phyloP scores from a whole-genome alignment of 1,284 basidiomycete species.

The Golubevia pallescens region DNA sequence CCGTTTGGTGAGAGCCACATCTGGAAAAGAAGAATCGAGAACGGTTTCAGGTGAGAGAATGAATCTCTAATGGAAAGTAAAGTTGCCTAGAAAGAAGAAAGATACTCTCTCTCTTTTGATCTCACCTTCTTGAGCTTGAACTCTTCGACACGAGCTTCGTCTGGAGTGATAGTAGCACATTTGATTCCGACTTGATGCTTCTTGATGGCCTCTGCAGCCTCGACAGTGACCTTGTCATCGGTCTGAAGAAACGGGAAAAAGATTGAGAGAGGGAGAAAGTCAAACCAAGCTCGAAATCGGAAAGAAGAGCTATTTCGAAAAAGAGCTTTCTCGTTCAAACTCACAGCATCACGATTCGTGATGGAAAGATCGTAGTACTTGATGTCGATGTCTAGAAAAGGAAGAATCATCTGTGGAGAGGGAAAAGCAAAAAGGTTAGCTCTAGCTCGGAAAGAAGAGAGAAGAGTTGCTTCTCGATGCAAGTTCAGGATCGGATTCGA shows the following conservation, averaged over 20 bases:
- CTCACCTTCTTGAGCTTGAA: slow-evolving; percentile 8
- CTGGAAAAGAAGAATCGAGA: background rate
- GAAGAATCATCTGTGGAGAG: slow-evolving; percentile 79
- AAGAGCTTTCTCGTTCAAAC: slow-evolving; percentile 38
- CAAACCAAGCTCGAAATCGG: slow-evolving; percentile 2
- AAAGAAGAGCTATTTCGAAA: background rate
- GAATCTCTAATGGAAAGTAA: slow-evolving; percentile 72
- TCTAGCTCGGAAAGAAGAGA: slow-evolving; percentile 8
- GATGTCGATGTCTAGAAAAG: slow-evolving; percentile 92
- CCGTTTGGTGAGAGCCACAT: slow-evolving; percentile 4
- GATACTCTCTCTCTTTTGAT: background rate
- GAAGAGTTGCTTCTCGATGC: background rate
- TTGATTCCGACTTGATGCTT: slow-evolving; percentile 90
- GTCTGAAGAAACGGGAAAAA: slow-evolving; percentile 70
- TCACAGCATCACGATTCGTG: slow-evolving; percentile 83
- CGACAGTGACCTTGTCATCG: slow-evolving; percentile 89
- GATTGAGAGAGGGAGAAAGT: slow-evolving; percentile 1
- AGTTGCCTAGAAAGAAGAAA: slow-evolving; percentile 69
- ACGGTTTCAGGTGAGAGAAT: slow-evolving; percentile 4
- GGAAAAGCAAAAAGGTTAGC: background rate
- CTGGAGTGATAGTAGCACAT: slow-evolving; percentile 98
- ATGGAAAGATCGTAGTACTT: slow-evolving; percentile 98
- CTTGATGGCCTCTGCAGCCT: slow-evolving; percentile 80
- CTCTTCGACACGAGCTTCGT: slow-evolving; percentile 84
- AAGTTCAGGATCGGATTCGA: slow-evolving; percentile 1